phyloP scores from a whole-genome alignment of 2,329 filamentous ascomycete species.

The Chaetomium globosum region DNA sequence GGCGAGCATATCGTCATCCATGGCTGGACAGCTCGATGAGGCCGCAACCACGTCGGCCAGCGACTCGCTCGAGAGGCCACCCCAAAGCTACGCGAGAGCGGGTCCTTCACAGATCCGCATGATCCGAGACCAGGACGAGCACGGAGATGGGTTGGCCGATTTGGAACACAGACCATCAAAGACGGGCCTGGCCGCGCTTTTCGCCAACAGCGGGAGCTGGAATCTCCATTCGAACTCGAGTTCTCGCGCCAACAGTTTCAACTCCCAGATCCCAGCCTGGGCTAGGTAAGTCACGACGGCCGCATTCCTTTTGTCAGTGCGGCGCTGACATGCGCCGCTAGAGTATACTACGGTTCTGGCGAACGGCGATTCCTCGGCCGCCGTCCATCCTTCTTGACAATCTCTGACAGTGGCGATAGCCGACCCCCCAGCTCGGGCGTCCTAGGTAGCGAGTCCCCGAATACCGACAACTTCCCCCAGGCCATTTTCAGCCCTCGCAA shows the following conservation, averaged over 20 bases:
- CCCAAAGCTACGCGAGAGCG: slow-evolving; percentile 48
- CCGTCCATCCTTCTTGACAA: slow-evolving; percentile 50
- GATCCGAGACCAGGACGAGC: slow-evolving; percentile 63
- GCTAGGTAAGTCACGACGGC: slow-evolving; percentile 48
- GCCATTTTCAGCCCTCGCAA: slow-evolving; percentile 52
- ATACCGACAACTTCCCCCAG: slow-evolving; percentile 52
- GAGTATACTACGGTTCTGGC: slow-evolving; percentile 71
- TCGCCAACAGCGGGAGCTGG: slow-evolving; percentile 53
- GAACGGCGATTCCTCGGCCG: slow-evolving; percentile 57
- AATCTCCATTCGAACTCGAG: slow-evolving; percentile 56
- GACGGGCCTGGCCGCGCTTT: slow-evolving; percentile 55
- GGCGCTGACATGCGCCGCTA: slow-evolving; percentile 37
- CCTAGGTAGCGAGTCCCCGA: slow-evolving; percentile 54
- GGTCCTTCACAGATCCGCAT: slow-evolving; percentile 49
- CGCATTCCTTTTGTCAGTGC: background rate
- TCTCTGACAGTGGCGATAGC: slow-evolving; percentile 53
- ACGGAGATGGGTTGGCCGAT: slow-evolving; percentile 66
- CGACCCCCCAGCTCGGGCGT: slow-evolving; percentile 50
- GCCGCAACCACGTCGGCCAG: slow-evolving; percentile 42
- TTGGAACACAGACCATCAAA: slow-evolving; percentile 60
- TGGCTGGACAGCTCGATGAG: slow-evolving; percentile 50
- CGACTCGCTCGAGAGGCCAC: slow-evolving; percentile 55
- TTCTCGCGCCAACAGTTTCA: slow-evolving; percentile 48
- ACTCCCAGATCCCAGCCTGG: slow-evolving; percentile 56
- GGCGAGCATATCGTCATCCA: slow-evolving; percentile 60